Evolutionary conservation across 345 rosid species (phyloP), one percentile per base, ranked within the genome.

Genomic region (Pistacia integerrima): DNA sequence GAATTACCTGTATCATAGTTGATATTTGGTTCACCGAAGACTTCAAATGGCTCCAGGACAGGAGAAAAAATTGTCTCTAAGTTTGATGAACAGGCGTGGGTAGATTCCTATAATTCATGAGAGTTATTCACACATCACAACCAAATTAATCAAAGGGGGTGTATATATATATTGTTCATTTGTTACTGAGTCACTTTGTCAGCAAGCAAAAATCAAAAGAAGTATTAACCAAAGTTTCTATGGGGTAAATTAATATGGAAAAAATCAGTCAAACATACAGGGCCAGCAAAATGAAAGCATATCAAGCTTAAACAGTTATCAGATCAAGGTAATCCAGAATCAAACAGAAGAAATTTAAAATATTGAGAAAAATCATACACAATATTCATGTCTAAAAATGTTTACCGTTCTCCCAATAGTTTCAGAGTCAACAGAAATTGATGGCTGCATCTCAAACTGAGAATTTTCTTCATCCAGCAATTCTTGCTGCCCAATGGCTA

Each of bases 41-140:
- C 67, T 70, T 82, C 86, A 67, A 77, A 49, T 67, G 84, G 84
- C 83, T 87, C 92, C 77, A 87, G 41, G 84, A 84, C 78, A 76
- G 96, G 97, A 69, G 98, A 94, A 85, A 94, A 92, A 65, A 94
- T 92, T 44, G 96, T 94, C 78, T 88, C 97, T 52, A 87, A 80
- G 84, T 84, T 84, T 64, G 93, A 80, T 79, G 83, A 41, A 64
- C 83, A 79, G 48, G 80, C 61, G 73, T 74, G 76, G 64, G 80
- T 65, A 65, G 82, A 64, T 64, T 88, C 94, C 94, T 90, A 82
- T 70, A 79, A 75, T 69, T 57, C 11, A 76, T 20, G 25, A 68
- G 0, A 69, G 28, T 64, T 35, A 74, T 63, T 74, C 16, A 74
- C 10, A 38, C 54, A 57, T 58, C 41, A 7, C 9, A 44, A 72